A percentile compares a stretch with the other conserved stretches of the same genome.
phyloP scores from a whole-genome alignment of 495 filamentous ascomycete species.

The Saxophila tyrrhenica region DNA sequence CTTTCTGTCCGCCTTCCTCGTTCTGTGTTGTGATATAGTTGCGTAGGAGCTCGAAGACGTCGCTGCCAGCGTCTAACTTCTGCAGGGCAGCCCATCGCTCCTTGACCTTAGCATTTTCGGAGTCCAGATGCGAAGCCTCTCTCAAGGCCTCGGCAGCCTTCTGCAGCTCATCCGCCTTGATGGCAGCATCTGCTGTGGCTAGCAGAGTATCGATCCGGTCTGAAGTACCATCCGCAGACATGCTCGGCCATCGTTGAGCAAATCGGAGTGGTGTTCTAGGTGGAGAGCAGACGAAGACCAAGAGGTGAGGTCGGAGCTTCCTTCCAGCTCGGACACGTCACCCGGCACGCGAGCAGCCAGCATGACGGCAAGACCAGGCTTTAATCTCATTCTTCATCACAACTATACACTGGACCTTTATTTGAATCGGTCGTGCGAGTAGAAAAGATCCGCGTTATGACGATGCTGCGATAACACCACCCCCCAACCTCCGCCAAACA shows the following conservation, averaged over 20 bases:
- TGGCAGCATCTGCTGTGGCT: conserved; percentile 4
- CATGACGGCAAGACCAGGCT: not conserved
- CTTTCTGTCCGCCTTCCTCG: conserved; percentile 47
- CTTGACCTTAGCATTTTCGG: conserved; percentile 5
- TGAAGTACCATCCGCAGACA: not conserved
- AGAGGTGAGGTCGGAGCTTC: not conserved
- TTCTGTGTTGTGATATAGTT: conserved; percentile 41
- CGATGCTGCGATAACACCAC: not conserved
- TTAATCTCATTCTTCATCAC: not conserved
- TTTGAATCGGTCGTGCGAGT: no score
- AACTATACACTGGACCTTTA: not conserved
- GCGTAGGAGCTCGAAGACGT: not conserved
- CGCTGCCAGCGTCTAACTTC: not conserved
- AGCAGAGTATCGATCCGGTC: conserved; percentile 5
- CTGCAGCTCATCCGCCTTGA: not conserved
- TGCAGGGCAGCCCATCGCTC: conserved; percentile 12
- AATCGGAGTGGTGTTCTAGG: not conserved
- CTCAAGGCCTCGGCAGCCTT: conserved; percentile 12
- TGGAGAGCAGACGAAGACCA: not conserved
- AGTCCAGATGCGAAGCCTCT: conserved; percentile 13
- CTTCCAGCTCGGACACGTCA: no score
- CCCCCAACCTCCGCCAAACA: not conserved
- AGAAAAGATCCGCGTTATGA: no score
- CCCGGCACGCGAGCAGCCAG: not conserved
- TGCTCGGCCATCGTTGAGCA: not conserved